phyloP scores from a whole-genome alignment of 2,329 filamentous ascomycete genomes.

The Fusarium lyarnte region DNA sequence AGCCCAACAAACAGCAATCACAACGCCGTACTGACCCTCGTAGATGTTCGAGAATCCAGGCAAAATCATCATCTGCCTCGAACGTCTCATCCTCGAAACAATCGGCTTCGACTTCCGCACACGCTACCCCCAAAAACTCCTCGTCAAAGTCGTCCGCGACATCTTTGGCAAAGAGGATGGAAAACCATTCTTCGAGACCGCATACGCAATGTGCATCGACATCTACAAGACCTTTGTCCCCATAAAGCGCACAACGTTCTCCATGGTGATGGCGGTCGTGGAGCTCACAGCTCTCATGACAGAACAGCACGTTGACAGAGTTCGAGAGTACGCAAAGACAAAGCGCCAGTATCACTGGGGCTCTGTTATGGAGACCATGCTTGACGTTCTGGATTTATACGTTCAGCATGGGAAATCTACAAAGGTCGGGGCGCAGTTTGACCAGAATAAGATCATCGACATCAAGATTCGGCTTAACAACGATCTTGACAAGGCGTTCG shows the following conservation, averaged over 20 bases:
- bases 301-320: slow-evolving; percentile 58
- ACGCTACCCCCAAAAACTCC: slow-evolving; percentile 83
- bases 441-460: slow-evolving; percentile 81
- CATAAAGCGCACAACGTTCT: slow-evolving; percentile 87
- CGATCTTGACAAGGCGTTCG: slow-evolving; percentile 72
- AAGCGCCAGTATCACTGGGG: slow-evolving; percentile 58
- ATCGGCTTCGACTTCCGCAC: slow-evolving; percentile 94
- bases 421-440: slow-evolving; percentile 75
- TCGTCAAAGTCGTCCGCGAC: slow-evolving; percentile 79
- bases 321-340: slow-evolving; percentile 60
- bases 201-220: slow-evolving; percentile 87
- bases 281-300: slow-evolving; percentile 79
- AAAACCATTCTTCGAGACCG: slow-evolving; percentile 69
- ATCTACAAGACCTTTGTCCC: slow-evolving; percentile 93
- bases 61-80: slow-evolving; percentile 86
- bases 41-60: slow-evolving; percentile 83
- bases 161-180: slow-evolving; percentile 57
- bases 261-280: slow-evolving; percentile 82
- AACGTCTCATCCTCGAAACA: slow-evolving; percentile 91
- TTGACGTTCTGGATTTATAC: slow-evolving; percentile 92
- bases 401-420: slow-evolving; percentile 83
- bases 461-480: slow-evolving; percentile 89
- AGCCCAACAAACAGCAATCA: slow-evolving; percentile 26
- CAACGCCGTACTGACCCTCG: not conserved
- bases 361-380: slow-evolving; percentile 77